phyloP scores from a whole-genome alignment of 2,329 filamentous ascomycete genomes.

The Aspergillus candidus region DNA sequence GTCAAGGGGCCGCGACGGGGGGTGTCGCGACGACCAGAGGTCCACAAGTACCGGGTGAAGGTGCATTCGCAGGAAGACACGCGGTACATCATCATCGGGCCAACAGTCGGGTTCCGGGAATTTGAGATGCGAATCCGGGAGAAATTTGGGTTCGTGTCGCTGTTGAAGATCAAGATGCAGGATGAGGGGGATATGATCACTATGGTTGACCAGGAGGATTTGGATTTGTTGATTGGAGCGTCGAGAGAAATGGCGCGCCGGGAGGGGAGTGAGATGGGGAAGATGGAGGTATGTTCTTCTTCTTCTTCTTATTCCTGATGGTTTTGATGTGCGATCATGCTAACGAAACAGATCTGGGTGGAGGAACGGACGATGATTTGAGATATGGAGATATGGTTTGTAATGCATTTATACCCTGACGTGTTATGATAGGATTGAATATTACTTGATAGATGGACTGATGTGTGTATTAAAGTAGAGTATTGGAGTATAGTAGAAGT shows the following conservation, averaged over 20 bases:
- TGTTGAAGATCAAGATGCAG: constrained; percentile 79
- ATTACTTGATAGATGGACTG: neutral
- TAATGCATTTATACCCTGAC: constrained; percentile 15
- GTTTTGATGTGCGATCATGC: neutral
- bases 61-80: constrained; percentile 81
- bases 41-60: constrained; percentile 81
- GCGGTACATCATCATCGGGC: constrained; percentile 80
- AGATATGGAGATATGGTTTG: constrained; percentile 5
- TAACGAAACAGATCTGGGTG: constrained; percentile 39
- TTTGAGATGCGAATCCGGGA: constrained; percentile 73
- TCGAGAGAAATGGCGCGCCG: constrained; percentile 63
- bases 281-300: constrained; percentile 74
- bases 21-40: constrained; percentile 49
- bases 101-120: constrained; percentile 66
- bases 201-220: constrained; percentile 91
- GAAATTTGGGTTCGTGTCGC: constrained; percentile 67
- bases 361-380: constrained; percentile 27
- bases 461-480: neutral
- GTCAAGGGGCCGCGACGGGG: constrained; percentile 22
- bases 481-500: too few species aligned
- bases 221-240: constrained; percentile 75
- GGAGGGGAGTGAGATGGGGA: constrained; percentile 75
- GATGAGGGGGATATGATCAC: constrained; percentile 94
- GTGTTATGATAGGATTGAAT: neutral
- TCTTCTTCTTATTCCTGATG: neutral